Evolutionary conservation across 139 green algal genomes (phyloP), one percentile per base, ranked within the genome.

Genomic region (Haematococcus sp.): DNA sequence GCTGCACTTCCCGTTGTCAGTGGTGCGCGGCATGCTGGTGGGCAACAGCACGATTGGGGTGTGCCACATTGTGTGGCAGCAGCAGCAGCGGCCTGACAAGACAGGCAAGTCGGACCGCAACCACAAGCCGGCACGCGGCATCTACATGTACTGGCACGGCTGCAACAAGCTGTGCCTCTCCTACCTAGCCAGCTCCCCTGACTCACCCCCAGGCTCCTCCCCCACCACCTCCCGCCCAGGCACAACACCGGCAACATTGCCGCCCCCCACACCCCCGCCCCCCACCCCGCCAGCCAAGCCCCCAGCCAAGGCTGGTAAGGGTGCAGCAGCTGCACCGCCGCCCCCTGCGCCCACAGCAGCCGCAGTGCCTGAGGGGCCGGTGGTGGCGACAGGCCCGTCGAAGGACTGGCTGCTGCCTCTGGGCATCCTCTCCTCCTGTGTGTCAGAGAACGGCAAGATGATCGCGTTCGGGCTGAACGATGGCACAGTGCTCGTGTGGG

Each of bases 61-160:
- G 27, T 74, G 70, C 56, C 44, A 75, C 43, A 56, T 85, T n/a
- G 79, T 80, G 49, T 85, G 80, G 80, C 71, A 80, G 80, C 67
- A 71, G 71, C 80, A 82, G 76, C 80, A 86, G 70, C 75, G 80
- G 15, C 80, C 80, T 0, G 80, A 86, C 76, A 80, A 80, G 68
- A 64, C 17, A 19, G 71, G 75, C 20, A 75, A 77, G 55, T 77
- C 71, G 30, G 80, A 86, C 61, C 59, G 80, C 0, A 77, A 80
- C 71, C 80, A 86, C 76, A 65, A 80, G 75, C 75, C 66, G 32
- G 80, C 80, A 4, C 70, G 65, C 17, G 80, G 80, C 23, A 40
- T 71, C 17, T 86, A 86, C 72, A 46, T 86, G 19, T 86, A 68
- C 71, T 86, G 80, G 80, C 58, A 70, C 22, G 44, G 56, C 52